phyloP scores from a whole-genome alignment of 2,329 filamentous ascomycete genomes.

The Colletotrichum salicis region DNA sequence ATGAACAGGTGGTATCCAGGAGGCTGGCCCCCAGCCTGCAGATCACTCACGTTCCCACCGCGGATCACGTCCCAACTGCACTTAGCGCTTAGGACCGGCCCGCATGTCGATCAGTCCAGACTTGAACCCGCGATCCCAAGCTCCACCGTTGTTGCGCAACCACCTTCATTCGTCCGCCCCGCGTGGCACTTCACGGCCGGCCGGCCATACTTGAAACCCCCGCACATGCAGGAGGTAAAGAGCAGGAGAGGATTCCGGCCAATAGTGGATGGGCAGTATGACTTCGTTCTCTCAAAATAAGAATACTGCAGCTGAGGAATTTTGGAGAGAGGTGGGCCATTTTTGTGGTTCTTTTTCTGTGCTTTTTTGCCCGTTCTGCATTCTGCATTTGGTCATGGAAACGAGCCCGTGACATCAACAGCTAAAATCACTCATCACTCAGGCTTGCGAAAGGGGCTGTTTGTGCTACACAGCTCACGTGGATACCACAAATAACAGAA shows the following conservation, averaged over 20 bases:
- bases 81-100: conserved; percentile 17
- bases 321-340: background rate
- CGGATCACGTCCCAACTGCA: background rate
- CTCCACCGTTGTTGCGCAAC: background rate
- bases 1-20: background rate
- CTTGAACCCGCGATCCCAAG: background rate
- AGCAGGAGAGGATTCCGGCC: background rate
- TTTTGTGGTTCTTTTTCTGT: background rate
- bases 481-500: background rate
- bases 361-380: background rate
- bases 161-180: conserved; percentile 9
- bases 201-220: conserved; percentile 8
- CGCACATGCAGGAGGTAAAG: background rate
- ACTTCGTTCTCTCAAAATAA: background rate
- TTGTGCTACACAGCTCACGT: background rate
- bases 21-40: background rate
- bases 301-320: background rate
- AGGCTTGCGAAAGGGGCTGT: background rate
- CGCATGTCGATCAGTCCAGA: conserved; percentile 17
- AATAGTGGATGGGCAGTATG: background rate
- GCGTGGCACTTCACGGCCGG: background rate
- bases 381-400: background rate
- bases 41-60: background rate
- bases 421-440: background rate
- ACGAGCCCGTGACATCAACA: background rate